These are phyloP conservation scores for Cercis canadensis DNA, from an alignment of 306 rosid species.

Conservation along the genomic window DNA sequence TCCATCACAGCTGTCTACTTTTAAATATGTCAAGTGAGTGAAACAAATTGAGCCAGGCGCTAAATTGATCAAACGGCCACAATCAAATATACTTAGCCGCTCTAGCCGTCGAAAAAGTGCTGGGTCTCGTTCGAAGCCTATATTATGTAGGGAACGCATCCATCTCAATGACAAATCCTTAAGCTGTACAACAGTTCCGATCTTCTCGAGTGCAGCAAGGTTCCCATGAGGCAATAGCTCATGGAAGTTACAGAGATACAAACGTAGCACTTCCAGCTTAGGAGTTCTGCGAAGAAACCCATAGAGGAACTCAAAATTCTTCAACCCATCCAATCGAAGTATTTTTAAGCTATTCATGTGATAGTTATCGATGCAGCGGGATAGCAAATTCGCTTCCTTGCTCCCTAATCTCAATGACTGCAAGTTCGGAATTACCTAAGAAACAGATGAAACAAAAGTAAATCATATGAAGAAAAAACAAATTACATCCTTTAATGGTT, in stretches of 20 bases:
- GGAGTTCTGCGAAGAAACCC: background rate
- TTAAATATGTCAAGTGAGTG: constrained; percentile 14
- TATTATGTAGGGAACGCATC: no score
- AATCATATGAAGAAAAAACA: no score
- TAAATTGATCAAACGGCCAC: background rate
- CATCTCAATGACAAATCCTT: no score
- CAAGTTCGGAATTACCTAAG: background rate
- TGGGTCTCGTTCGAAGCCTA: no score
- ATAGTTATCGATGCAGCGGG: background rate
- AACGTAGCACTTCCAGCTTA: background rate
- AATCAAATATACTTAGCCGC: no score
- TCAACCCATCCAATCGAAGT: background rate
- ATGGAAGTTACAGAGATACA: background rate
- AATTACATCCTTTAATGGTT: no score
- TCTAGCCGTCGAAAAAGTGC: no score
- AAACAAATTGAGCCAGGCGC: background rate
- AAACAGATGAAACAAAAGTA: no score
- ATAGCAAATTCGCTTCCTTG: background rate
- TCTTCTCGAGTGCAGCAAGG: no score
- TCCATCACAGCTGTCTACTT: rapidly evolving
- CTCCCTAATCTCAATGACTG: background rate
- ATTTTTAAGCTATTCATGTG: background rate
- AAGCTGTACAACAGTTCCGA: no score
- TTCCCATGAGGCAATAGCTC: background rate
- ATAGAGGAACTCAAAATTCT: background rate